These are phyloP conservation scores for Leccinum broughii DNA, from an alignment of 768 basidiomycete species.

Conservation along the genomic window DNA sequence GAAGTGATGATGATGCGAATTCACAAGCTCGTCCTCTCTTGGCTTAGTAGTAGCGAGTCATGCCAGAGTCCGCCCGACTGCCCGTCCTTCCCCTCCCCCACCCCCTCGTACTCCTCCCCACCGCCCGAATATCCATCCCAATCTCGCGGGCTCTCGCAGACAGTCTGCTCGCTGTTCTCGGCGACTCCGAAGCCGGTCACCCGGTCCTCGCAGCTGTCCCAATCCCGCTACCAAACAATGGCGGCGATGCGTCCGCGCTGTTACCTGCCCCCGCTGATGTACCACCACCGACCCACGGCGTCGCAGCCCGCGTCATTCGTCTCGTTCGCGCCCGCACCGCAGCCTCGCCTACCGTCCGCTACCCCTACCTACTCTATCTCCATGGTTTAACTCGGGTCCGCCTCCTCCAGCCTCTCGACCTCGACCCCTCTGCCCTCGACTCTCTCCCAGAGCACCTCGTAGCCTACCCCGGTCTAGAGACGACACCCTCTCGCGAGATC, in stretches of 20 bases:
- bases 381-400: constrained; percentile 71
- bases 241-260: constrained; percentile 6
- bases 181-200: constrained; percentile 61
- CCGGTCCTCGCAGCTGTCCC: constrained; percentile 73
- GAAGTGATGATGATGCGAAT: constrained; percentile 1
- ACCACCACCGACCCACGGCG: constrained; percentile 56
- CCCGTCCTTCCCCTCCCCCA: constrained; percentile 69
- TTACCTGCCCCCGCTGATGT: constrained; percentile 5
- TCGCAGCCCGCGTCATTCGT: constrained; percentile 69
- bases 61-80: constrained; percentile 43
- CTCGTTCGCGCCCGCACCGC: constrained; percentile 61
- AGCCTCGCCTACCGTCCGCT: constrained; percentile 36
- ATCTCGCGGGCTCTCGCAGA: constrained; percentile 63
- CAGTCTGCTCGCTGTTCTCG: constrained; percentile 63
- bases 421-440: constrained; percentile 29
- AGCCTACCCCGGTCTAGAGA: constrained; percentile 44
- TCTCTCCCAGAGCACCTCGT: constrained; percentile 44
- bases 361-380: constrained; percentile 68
- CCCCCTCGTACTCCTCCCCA: constrained; percentile 76
- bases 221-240: constrained; percentile 33
- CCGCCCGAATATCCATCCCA: constrained; percentile 65
- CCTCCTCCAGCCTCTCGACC: constrained; percentile 43
- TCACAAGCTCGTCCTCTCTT: not conserved
- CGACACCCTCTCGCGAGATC: constrained; percentile 50
- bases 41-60: constrained; percentile 7